Conservation (phyloP, 371 early-diverging fungal genomes). For the Umbelopsis sp. region DNA sequence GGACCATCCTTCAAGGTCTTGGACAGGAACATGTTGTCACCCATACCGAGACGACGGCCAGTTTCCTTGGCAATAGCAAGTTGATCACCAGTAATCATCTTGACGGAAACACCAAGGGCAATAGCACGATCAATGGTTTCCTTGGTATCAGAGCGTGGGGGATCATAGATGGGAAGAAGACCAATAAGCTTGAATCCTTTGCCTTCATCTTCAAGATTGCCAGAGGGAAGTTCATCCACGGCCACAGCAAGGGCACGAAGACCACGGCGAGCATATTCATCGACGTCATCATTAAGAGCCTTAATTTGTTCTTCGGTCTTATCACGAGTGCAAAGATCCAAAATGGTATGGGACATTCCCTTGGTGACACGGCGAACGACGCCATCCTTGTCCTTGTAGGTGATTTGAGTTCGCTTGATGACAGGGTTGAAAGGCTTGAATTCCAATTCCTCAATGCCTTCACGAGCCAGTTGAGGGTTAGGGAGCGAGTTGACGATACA, state of each 20-base stretch:
- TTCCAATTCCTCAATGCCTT: constrained; percentile 66
- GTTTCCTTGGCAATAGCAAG: constrained; percentile 89
- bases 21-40: constrained; percentile 73
- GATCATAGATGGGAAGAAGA: constrained; percentile 85
- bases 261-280: constrained; percentile 78
- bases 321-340: constrained; percentile 70
- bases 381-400: constrained; percentile 64
- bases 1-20: constrained; percentile 76
- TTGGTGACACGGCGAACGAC: constrained; percentile 68
- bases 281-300: constrained; percentile 65
- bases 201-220: constrained; percentile 44
- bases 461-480: constrained; percentile 60
- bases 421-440: constrained; percentile 90
- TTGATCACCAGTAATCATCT: constrained; percentile 97
- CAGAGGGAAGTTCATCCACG: constrained; percentile 61
- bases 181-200: constrained; percentile 61
- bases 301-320: constrained; percentile 60
- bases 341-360: constrained; percentile 76
- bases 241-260: constrained; percentile 83
- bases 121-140: constrained; percentile 84
- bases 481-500: constrained; percentile 68
- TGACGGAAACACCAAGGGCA: constrained; percentile 85
- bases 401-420: constrained; percentile 85
- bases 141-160: constrained; percentile 82
- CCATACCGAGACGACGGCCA: constrained; percentile 76